Evolutionary conservation across 2,329 filamentous ascomycete species (phyloP), one percentile per base, ranked within the genome.

Genomic region (Venturia oleaginea): DNA sequence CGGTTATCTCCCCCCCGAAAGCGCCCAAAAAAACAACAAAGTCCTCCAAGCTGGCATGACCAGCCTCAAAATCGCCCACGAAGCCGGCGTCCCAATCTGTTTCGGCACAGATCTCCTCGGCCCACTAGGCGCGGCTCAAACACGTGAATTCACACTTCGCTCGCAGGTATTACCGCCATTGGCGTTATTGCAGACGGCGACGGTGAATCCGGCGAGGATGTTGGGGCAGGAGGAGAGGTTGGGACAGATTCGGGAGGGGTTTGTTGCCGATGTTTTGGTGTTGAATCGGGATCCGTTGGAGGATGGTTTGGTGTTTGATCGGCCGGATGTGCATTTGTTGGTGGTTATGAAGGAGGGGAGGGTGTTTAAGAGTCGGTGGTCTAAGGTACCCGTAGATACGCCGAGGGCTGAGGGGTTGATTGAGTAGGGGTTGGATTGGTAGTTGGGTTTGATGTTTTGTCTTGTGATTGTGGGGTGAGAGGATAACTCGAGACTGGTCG

Each of bases 301-400:
- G n/a, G 78, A 86, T 68, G 77, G 85, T 22, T 75, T 76, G 0
- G 72, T 84, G 4, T 69, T 86, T 32, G 81, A 81, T 66, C 68
- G 74, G 48, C 78, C 78, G 2, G 78, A 83, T 61, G 74, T 76
- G 68, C 74, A 78, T 66, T 67, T 84, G 8, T 67, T 83, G 54
- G 79, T 76, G 2, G 81, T 85, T 1, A 75, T 85, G 59, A 84
- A 85, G 69, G 82, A 83, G 42, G 83, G 83, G 0, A 73, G 79
- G 17, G 75, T 84, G 8, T 27, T 27, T 17, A 27, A 27, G 22
- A 27, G 22, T 24, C 22, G 46, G 46, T 51, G 46, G 46, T 13
- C 22, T 6, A 27, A 27, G 10, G 13, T 51, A 22, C 2, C 7
- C 3, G 22, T 1, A 13, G 46, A 51, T 27, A 24, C 22, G 10